Percentiles rank a stretch among this genome's conserved stretches.
Evolutionary conservation across 208 protist species (phyloP).

Genomic region (Strigomonas culicis): DNA sequence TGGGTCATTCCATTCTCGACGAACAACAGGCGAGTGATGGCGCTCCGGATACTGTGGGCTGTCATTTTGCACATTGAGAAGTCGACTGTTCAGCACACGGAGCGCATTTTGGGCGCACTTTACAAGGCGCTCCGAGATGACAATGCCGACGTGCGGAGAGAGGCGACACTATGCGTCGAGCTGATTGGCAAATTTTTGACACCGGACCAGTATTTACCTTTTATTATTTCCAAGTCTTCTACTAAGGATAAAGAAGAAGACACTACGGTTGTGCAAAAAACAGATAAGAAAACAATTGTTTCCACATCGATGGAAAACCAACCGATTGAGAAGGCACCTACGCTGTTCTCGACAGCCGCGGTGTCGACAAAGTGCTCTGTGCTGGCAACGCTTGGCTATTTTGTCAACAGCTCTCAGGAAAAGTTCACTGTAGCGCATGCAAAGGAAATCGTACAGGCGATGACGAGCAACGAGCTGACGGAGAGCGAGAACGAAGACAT

Average conservation of each 20-base stretch:
- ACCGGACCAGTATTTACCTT: conserved; percentile 86
- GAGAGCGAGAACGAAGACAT: conserved; percentile 65
- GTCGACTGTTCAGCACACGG: conserved; percentile 78
- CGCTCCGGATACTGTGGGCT: conserved; percentile 76
- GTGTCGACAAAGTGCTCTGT: conserved; percentile 72
- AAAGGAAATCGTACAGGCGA: conserved; percentile 49
- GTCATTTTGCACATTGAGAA: conserved; percentile 75
- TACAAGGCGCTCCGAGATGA: conserved; percentile 86
- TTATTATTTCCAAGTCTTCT: conserved; percentile 55
- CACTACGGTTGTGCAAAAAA: background rate
- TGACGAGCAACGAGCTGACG: conserved; percentile 59
- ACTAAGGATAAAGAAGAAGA: background rate
- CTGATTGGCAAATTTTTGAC: conserved; percentile 85
- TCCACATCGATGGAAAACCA: conserved; percentile 1
- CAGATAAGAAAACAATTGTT: background rate
- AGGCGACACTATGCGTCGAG: conserved; percentile 72
- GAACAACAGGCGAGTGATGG: conserved; percentile 79
- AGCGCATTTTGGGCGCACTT: conserved; percentile 72
- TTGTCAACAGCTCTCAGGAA: conserved; percentile 64
- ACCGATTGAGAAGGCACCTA: conserved; percentile 21
- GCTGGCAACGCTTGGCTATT: conserved; percentile 53
- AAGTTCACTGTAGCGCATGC: conserved; percentile 56
- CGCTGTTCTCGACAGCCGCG: conserved; percentile 85
- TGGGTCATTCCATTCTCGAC: conserved; percentile 87
- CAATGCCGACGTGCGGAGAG: conserved; percentile 54